A percentile compares a stretch with the other conserved stretches of the same genome.
phyloP scores from a whole-genome alignment of 352 stramenopile genomes.

The Pythium oligandrum region DNA sequence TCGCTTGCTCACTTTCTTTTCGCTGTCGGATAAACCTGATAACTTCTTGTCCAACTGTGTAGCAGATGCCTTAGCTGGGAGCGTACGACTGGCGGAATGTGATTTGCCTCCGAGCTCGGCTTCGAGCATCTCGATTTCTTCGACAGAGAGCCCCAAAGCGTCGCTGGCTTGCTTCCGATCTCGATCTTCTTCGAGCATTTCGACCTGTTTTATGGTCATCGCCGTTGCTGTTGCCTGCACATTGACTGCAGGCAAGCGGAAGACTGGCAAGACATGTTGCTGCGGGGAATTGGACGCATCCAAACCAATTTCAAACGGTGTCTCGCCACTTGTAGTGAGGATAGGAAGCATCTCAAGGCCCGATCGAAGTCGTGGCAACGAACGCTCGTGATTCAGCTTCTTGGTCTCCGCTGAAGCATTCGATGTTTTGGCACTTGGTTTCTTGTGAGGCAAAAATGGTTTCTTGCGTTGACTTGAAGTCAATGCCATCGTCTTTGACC shows the following conservation, averaged over 20 bases:
- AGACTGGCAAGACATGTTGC: constrained; percentile 62
- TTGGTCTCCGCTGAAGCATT: background rate
- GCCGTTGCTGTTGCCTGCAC: constrained; percentile 28
- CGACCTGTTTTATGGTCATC: constrained; percentile 35
- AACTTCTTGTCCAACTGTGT: background rate
- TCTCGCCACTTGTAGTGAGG: constrained; percentile 64
- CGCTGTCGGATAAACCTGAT: background rate
- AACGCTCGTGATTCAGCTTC: constrained; percentile 8
- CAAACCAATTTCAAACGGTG: constrained; percentile 68
- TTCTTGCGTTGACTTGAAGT: constrained; percentile 41
- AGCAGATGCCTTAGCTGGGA: constrained; percentile 5
- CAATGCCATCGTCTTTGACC: constrained; percentile 35
- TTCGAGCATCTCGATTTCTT: constrained; percentile 67
- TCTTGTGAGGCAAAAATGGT: constrained; percentile 41
- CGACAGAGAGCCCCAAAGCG: constrained; percentile 48
- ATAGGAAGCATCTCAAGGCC: constrained; percentile 63
- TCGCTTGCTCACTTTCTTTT: background rate
- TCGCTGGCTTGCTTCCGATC: constrained; percentile 61
- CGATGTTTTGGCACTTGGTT: constrained; percentile 8
- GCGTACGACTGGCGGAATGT: background rate
- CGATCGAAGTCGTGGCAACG: constrained; percentile 23
- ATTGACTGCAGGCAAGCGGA: constrained; percentile 60
- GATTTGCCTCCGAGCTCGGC: constrained; percentile 31
- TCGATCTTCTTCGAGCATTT: constrained; percentile 39
- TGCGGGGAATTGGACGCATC: constrained; percentile 8